Conservation (phyloP, 1,284 basidiomycete species). For the Mrakiaceae sp. region DNA sequence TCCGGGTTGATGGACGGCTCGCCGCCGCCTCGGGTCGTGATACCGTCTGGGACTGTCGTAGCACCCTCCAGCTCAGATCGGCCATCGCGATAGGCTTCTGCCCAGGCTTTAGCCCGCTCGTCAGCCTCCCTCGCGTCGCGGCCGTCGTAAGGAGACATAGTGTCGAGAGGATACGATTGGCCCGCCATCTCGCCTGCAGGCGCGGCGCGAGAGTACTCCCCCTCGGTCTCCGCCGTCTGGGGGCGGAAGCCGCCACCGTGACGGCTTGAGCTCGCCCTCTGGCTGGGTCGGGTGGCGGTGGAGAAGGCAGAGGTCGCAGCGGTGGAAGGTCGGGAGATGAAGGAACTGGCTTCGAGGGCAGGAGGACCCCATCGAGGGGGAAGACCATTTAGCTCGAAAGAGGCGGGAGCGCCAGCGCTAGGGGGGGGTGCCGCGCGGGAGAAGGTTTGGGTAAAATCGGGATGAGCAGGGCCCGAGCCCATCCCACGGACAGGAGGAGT, state of each 20-base stretch:
- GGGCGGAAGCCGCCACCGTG: too few relatives aligned
- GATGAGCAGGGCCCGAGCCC: constrained; percentile 2
- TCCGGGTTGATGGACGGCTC: neutral
- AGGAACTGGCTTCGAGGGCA: too few relatives aligned
- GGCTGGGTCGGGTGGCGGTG: too few relatives aligned
- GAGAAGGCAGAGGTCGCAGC: too few relatives aligned
- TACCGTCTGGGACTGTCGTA: constrained; percentile 34
- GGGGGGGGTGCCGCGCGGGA: neutral
- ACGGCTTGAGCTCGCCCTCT: too few relatives aligned
- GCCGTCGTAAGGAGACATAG: too few relatives aligned
- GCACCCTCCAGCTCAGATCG: constrained; percentile 27
- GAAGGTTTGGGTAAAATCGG: neutral
- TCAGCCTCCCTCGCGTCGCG: neutral
- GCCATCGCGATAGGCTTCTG: constrained; percentile 13
- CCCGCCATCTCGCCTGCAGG: neutral
- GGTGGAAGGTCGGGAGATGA: too few relatives aligned
- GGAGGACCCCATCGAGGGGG: too few relatives aligned
- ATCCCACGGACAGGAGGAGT: neutral
- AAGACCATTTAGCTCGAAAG: too few relatives aligned
- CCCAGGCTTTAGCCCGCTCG: constrained; percentile 4
- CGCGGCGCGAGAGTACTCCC: constrained; percentile 12
- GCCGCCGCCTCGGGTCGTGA: constrained; percentile 31
- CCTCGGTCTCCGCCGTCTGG: constrained; percentile 1
- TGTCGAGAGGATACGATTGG: too few relatives aligned
- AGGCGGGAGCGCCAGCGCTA: too few relatives aligned